These are phyloP conservation scores for Neurospora sublineolata DNA, from an alignment of 495 filamentous ascomycete species.

Conservation along the genomic window DNA sequence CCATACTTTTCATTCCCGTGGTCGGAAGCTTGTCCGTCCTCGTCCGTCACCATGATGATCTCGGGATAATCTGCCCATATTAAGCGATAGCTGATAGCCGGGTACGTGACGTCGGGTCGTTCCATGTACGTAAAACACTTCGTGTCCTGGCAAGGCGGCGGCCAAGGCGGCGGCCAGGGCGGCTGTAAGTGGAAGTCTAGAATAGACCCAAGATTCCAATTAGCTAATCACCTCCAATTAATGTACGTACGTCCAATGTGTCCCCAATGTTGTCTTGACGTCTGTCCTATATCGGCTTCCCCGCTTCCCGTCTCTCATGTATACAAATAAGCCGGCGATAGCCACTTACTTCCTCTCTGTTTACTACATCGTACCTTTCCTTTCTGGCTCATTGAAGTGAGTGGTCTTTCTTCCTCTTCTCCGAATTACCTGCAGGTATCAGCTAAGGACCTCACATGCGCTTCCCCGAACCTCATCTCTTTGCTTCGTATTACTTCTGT, in stretches of 20 bases:
- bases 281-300: neutral
- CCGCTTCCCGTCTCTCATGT: neutral
- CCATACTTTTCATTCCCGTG: neutral
- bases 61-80: neutral
- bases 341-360: neutral
- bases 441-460: neutral
- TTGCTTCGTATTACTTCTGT: neutral
- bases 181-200: neutral
- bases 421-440: neutral
- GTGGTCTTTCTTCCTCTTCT: neutral
- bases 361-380: neutral
- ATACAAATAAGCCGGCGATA: constrained; percentile 6
- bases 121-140: neutral
- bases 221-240: neutral
- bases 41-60: neutral
- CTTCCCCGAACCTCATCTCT: neutral
- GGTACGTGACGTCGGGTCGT: neutral
- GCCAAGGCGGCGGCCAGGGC: neutral
- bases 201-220: neutral
- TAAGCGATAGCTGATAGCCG: neutral
- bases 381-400: neutral
- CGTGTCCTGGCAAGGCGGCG: no score
- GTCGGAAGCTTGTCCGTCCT: neutral
- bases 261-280: neutral
- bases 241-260: neutral